phyloP scores from a whole-genome alignment of 345 rosid genomes.

The Brassica nigra region DNA sequence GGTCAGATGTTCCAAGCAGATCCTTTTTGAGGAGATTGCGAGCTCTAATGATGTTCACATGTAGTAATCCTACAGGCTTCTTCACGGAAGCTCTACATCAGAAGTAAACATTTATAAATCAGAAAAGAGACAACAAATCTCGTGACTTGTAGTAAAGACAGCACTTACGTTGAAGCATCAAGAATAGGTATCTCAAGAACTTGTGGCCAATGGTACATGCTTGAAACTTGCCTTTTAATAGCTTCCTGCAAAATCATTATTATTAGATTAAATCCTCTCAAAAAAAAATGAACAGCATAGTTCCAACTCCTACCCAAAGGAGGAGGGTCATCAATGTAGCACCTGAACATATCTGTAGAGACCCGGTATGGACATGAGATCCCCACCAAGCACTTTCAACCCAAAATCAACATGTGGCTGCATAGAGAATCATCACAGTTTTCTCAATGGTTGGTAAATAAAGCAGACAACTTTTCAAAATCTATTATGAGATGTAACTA shows the following conservation, averaged over 20 bases:
- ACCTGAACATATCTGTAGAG: conserved; percentile 83
- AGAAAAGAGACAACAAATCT: background rate
- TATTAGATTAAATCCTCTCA: background rate
- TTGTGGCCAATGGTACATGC: conserved; percentile 73
- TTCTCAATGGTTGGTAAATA: background rate
- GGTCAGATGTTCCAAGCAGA: conserved; percentile 71
- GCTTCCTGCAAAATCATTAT: conserved; percentile 49
- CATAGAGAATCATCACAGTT: conserved; percentile 20
- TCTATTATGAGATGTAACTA: conserved; percentile 23
- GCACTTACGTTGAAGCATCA: conserved; percentile 60
- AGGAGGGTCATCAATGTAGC: conserved; percentile 52
- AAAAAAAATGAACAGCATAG: background rate
- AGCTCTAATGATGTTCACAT: conserved; percentile 69
- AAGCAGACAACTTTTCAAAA: conserved; percentile 8
- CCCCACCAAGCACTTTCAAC: conserved; percentile 71
- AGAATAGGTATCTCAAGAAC: conserved; percentile 64
- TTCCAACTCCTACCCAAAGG: conserved; percentile 41
- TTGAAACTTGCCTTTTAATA: conserved; percentile 59
- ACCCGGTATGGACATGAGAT: conserved; percentile 81
- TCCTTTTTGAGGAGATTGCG: conserved; percentile 63
- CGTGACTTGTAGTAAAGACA: background rate
- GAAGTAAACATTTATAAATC: background rate
- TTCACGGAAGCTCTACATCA: conserved; percentile 51
- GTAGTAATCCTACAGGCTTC: conserved; percentile 79
- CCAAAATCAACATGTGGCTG: conserved; percentile 87